Base-by-base conservation (phyloP, 108 stramenopile genomes). In the Fistulifera pelliculosa region DNA sequence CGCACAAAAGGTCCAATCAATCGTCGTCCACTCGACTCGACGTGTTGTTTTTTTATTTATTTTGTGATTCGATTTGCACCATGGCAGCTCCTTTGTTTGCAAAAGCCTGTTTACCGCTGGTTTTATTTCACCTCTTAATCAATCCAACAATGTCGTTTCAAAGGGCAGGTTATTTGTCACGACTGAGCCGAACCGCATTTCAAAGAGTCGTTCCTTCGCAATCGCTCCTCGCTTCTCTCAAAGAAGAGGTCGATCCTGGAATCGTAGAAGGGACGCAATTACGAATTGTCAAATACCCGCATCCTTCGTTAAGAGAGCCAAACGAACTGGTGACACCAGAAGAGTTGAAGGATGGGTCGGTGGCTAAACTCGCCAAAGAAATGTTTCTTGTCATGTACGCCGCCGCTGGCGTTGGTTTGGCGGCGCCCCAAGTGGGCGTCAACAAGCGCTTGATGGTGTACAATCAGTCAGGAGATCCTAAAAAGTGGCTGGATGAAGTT, bases 361-460 rank as follows among this genome's bases (percentile, higher is more conserved):
- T 95, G 42, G 60, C 78, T 44, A 54, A 80, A 27, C 62, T 96
- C 13, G 88, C 83, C 53, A 90, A 80, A 53, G 83, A 91, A 68
- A 97, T 97, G 96, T 90, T 96, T 52, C 65, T 87, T 16, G 74
- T 93, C 42, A 98, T 98, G 97, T 98, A 98, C 71, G 94, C 87
- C 2, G 73, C 91, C 19, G 62, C 90, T 28, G 97, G 97, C 16
- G 89, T 91, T 6, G 89, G 89, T 25, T 59, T 91, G 35, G 89
- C 89, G 7, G 89, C 89, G 1, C 85, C 86, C 56, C 89, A 91
- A 61, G 86, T 85, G 57, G 89, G 89, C 8, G 61, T 91, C n/a
- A 74, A 87, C 60, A 79, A 60, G 8, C 69, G 76, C 31, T 61
- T 98, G 16, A 66, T 90, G 64, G 64, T 90, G 7, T 90, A 67